These are phyloP conservation scores for Podaxis sp. DNA, from an alignment of 768 basidiomycete species.

Conservation along the genomic window DNA sequence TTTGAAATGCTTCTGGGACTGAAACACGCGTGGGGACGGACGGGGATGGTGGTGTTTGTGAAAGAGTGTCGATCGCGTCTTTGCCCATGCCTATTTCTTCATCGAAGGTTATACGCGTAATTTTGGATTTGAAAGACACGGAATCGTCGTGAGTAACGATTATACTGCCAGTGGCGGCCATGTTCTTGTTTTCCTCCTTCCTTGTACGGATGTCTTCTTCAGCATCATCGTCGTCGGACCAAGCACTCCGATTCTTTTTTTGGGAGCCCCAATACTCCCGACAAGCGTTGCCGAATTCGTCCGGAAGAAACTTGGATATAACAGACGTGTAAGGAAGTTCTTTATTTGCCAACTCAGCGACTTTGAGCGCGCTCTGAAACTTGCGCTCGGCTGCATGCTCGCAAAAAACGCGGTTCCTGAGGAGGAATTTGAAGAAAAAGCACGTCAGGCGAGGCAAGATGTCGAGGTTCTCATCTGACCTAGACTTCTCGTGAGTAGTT, in stretches of 20 bases:
- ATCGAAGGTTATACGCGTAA: not conserved
- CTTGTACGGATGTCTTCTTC: not conserved
- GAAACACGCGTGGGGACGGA: not conserved
- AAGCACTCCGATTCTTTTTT: not conserved
- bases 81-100: not conserved
- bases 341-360: slow-evolving; percentile 10
- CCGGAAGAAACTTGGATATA: slow-evolving; percentile 17
- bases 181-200: not conserved
- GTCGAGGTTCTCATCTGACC: slow-evolving; percentile 32
- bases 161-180: not conserved
- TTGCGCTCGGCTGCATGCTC: slow-evolving; percentile 18
- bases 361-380: slow-evolving; percentile 5
- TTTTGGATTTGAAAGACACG: not conserved
- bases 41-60: not conserved
- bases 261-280: slow-evolving; percentile 15
- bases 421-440: slow-evolving; percentile 37
- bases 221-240: slow-evolving; percentile 2
- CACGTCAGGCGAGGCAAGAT: slow-evolving; percentile 32
- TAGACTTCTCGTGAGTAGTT: slow-evolving; percentile 11
- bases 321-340: slow-evolving; percentile 16
- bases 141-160: not conserved
- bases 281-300: slow-evolving; percentile 13
- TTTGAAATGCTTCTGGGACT: not conserved
- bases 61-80: not conserved
- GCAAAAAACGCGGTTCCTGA: slow-evolving; percentile 32